These are phyloP conservation scores for Aspergillaceae sp. DNA, from an alignment of 2,329 filamentous ascomycete genomes.

Conservation along the genomic window DNA sequence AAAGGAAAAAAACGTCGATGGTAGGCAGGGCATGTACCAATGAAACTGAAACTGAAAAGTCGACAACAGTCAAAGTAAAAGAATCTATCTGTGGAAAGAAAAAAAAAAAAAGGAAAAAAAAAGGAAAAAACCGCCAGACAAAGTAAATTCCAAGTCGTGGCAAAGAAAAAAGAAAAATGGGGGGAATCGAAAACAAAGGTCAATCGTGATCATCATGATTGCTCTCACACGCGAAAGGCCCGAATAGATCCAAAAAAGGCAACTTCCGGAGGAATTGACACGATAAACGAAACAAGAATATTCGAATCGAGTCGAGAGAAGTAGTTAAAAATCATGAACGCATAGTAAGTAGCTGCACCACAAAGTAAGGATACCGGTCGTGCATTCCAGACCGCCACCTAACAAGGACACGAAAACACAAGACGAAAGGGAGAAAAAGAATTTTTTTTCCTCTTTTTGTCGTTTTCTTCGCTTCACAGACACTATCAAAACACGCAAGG, in stretches of 20 bases:
- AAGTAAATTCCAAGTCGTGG: constrained; percentile 1
- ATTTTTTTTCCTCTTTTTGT: constrained; percentile 22
- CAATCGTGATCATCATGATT: constrained; percentile 31
- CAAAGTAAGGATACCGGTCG: constrained; percentile 3
- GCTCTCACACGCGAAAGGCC: constrained; percentile 12
- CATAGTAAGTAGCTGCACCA: constrained; percentile 7
- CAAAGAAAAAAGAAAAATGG: constrained; percentile 23
- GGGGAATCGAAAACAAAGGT: constrained; percentile 18
- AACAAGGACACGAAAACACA: constrained; percentile 6
- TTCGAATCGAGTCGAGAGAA: constrained; percentile 10
- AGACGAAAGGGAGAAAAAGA: constrained; percentile 3
- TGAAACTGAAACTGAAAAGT: constrained; percentile 1
- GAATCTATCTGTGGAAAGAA: background rate
- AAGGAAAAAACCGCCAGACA: background rate
- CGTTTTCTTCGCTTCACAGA: constrained; percentile 16
- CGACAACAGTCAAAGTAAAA: background rate
- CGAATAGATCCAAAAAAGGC: constrained; percentile 9
- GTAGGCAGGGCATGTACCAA: background rate
- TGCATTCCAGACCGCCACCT: constrained; percentile 14
- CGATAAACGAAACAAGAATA: constrained; percentile 9
- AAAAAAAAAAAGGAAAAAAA: too few species aligned
- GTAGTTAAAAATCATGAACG: constrained; percentile 8
- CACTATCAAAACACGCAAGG: constrained; percentile 20
- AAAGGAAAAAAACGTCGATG: too few species aligned
- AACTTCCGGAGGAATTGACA: constrained; percentile 8